Evolutionary conservation across 345 rosid genomes (phyloP), one percentile per base, ranked within the genome.

Genomic region (Pugionium cornutum): DNA sequence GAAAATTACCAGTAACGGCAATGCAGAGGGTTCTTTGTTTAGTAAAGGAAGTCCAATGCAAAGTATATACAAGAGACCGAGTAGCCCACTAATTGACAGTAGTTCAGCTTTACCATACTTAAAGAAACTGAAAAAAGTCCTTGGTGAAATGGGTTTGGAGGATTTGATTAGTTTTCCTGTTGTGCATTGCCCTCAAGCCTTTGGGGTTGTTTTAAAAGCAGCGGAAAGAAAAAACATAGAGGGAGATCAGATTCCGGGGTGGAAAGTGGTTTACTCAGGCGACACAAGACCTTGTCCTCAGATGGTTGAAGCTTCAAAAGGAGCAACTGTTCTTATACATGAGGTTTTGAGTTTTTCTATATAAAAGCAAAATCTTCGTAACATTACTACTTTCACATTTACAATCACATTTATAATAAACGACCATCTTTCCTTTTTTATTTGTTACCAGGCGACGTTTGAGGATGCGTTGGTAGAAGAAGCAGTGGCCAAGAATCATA

Each of bases 121-220:
- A 37, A 79, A 77, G 75, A 84, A 60, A 42, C 73, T 90, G 76
- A 83, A 82, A 80, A 77, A 65, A 45, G 72, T 76, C 69, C 88
- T 94, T 0, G 66, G 43, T 25, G 96, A 83, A 76, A 82, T 83
- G 50, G 97, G 92, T 8, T 69, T 94, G 57, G 86, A 86, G 46
- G 72, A 75, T 33, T 74, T 90, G 80, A 67, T 84, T 55, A 90
- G 99, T 43, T 85, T 94, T 52, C 99, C 99, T 7, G 99, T 94
- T n/a, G 92, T 94, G 62, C 99, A 94, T 68, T 94, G 96, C 76
- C 96, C 95, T 48, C 95, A 94, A 71, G 92, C 99, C 39, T 94
- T 73, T 72, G 99, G 99, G 29, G 72, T 94, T 64, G 80, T 73
- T 46, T 51, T 94, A 56, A 85, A 84, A 78, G 97, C 95, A 2